These are phyloP conservation scores for Cyclotella kingstonii DNA, from an alignment of 108 stramenopile genomes.

Conservation along the genomic window DNA sequence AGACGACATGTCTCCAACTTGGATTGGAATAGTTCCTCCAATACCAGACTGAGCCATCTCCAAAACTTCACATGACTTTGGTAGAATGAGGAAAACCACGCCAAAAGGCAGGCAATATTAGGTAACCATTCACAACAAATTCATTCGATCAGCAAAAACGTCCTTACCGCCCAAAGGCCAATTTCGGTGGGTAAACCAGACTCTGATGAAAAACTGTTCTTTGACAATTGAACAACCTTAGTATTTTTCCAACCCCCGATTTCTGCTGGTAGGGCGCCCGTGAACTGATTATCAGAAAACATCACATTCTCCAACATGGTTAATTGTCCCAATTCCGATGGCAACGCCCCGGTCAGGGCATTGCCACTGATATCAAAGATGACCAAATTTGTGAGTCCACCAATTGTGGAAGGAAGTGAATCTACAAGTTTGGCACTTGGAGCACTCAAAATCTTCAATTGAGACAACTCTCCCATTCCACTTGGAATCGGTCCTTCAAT, in stretches of 20 bases:
- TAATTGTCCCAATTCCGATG: constrained; percentile 12
- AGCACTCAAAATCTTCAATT: constrained; percentile 10
- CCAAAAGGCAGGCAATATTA: no score
- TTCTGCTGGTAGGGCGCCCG: constrained; percentile 39
- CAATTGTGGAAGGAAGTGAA: constrained; percentile 11
- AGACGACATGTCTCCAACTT: constrained; percentile 34
- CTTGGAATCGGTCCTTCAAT: constrained; percentile 22
- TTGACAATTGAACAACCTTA: constrained; percentile 19
- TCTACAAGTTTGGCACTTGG: neutral
- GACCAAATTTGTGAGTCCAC: constrained; percentile 11
- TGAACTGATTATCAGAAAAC: constrained; percentile 17
- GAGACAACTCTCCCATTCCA: constrained; percentile 10
- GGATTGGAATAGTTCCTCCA: constrained; percentile 49
- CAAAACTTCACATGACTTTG: neutral
- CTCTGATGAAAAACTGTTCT: constrained; percentile 16
- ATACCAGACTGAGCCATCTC: constrained; percentile 35
- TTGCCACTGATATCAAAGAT: constrained; percentile 15
- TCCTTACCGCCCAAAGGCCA: constrained; percentile 14
- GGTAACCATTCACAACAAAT: neutral
- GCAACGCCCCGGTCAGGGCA: constrained; percentile 12
- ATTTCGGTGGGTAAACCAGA: constrained; percentile 13
- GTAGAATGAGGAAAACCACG: neutral
- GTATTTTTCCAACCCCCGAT: constrained; percentile 18
- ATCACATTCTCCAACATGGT: constrained; percentile 5
- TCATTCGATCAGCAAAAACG: neutral